A percentile compares a stretch with the other conserved stretches of the same genome.
These are phyloP conservation scores for Emiliania huxleyi DNA, from an alignment of 78 protist species.

Conservation along the genomic window DNA sequence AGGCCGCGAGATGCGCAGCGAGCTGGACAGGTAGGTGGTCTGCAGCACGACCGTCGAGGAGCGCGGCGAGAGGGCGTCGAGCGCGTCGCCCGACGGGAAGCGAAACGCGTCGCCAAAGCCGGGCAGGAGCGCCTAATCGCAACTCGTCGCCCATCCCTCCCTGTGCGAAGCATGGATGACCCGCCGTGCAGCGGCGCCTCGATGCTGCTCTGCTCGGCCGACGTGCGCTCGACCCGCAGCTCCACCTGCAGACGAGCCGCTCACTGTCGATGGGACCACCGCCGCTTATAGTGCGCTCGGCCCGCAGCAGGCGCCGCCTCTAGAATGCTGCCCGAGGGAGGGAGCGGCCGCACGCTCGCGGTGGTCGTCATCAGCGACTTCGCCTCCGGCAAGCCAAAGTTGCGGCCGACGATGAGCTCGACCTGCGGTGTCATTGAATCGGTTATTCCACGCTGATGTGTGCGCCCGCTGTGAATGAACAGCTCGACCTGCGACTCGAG, in stretches of 20 bases:
- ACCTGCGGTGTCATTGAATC: no score
- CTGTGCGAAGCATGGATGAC: no score
- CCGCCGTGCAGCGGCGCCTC: background rate
- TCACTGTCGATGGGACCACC: no score
- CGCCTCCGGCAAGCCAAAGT: background rate
- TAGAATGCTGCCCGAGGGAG: no score
- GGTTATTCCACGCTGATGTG: no score
- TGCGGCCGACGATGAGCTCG: background rate
- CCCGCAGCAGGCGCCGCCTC: no score
- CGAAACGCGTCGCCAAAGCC: background rate
- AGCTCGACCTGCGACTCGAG: no score
- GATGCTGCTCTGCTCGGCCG: background rate
- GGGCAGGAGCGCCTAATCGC: no score
- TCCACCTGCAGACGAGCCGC: background rate
- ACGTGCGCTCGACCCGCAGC: background rate
- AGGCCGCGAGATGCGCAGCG: background rate
- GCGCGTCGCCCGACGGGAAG: background rate
- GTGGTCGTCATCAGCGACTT: background rate
- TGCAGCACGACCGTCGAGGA: background rate
- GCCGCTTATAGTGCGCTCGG: no score
- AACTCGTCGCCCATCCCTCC: no score
- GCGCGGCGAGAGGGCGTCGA: background rate
- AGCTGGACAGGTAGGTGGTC: background rate
- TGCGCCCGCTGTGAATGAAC: no score
- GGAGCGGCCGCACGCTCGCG: background rate